A percentile compares a stretch with the other conserved stretches of the same genome.
Evolutionary conservation across 768 basidiomycete genomes (phyloP).

Genomic region (Russula emetica): DNA sequence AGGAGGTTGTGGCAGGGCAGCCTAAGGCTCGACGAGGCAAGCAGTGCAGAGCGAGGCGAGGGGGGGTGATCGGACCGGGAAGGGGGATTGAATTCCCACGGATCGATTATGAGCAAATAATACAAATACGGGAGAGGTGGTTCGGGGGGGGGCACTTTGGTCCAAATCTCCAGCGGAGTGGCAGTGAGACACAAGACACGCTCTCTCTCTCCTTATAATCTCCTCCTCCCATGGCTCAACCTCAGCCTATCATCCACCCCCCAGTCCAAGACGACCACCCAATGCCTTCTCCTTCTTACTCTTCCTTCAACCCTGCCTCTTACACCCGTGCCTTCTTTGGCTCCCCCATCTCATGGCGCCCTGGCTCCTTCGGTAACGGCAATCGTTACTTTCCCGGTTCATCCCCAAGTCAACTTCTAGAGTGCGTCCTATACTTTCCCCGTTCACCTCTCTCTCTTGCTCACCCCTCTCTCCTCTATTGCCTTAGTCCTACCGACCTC

Average conservation of each 20-base stretch:
- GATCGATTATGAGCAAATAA: background rate
- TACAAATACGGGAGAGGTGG: slow-evolving; percentile 17
- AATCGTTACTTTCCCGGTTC: slow-evolving; percentile 59
- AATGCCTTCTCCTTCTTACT: slow-evolving; percentile 47
- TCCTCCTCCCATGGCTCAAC: slow-evolving; percentile 36
- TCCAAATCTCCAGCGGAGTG: background rate
- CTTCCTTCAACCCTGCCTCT: slow-evolving; percentile 59
- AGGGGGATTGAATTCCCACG: background rate
- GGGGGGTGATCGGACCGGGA: slow-evolving; percentile 6
- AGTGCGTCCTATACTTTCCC: slow-evolving; percentile 45
- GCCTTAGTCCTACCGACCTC: slow-evolving; percentile 44
- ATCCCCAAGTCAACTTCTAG: slow-evolving; percentile 56
- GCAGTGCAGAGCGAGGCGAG: background rate
- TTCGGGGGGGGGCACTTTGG: background rate
- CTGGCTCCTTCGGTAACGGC: slow-evolving; percentile 61
- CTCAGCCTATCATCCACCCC: slow-evolving; percentile 46
- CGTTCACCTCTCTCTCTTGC: background rate
- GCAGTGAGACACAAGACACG: background rate
- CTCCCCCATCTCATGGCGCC: slow-evolving; percentile 68
- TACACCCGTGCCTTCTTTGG: slow-evolving; percentile 67
- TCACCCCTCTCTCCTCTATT: background rate
- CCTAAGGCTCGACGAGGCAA: background rate
- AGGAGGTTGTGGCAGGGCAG: background rate
- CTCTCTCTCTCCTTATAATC: background rate
- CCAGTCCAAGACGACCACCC: slow-evolving; percentile 32